Percentiles rank a stretch among this genome's conserved stretches.
These are phyloP conservation scores for Phytomonas sp. DNA, from an alignment of 208 protist species.

Conservation along the genomic window DNA sequence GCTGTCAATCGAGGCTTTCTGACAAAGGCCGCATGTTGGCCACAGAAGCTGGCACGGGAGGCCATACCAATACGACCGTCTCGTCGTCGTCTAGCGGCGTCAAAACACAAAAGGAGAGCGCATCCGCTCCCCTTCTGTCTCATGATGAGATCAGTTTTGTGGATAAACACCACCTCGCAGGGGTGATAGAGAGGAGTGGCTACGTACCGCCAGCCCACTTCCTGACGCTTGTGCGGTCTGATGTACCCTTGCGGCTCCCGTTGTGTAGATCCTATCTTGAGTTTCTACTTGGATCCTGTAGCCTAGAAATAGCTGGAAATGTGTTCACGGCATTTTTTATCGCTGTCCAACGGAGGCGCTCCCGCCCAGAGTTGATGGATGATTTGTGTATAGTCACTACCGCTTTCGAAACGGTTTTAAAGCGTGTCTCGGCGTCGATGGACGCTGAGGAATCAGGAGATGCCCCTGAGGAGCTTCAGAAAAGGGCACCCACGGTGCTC, in stretches of 20 bases:
- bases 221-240: slow-evolving; percentile 37
- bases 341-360: slow-evolving; percentile 13
- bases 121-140: neutral
- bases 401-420: slow-evolving; percentile 14
- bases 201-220: slow-evolving; percentile 42
- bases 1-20: slow-evolving; percentile 1
- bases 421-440: slow-evolving; percentile 7
- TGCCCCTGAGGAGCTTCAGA: neutral
- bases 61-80: neutral
- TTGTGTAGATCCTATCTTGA: slow-evolving; percentile 25
- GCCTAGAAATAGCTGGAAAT: slow-evolving; percentile 29
- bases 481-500: neutral
- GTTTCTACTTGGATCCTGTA: slow-evolving; percentile 29
- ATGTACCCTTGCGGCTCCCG: slow-evolving; percentile 20
- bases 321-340: slow-evolving; percentile 34
- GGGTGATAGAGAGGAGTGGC: neutral
- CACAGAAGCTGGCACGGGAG: neutral
- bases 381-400: slow-evolving; percentile 16
- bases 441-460: neutral
- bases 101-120: neutral
- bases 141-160: neutral
- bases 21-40: neutral
- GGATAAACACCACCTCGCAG: neutral
- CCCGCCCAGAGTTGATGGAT: slow-evolving; percentile 4
- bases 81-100: neutral